A percentile compares a stretch with the other conserved stretches of the same genome.
phyloP scores from a whole-genome alignment of 2,329 filamentous ascomycete species.

The Clarireedia sp. region DNA sequence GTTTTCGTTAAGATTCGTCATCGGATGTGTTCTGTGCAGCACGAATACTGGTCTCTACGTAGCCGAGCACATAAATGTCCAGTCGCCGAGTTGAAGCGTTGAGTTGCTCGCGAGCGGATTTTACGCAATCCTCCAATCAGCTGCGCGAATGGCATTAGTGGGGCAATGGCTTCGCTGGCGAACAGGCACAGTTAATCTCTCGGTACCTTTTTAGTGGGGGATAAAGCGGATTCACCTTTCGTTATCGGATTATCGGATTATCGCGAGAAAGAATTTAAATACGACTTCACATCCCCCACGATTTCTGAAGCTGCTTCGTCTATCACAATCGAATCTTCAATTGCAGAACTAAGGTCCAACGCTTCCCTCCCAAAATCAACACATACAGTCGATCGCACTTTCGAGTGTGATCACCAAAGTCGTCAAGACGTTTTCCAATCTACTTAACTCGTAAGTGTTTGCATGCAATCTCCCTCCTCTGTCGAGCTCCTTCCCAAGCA shows the following conservation, averaged over 20 bases:
- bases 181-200: not conserved
- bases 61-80: too few species aligned
- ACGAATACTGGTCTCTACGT: too few species aligned
- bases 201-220: conserved; percentile 2
- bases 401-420: conserved; percentile 35
- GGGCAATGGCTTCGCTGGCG: not conserved
- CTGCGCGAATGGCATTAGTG: not conserved
- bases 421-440: conserved; percentile 98
- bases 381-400: conserved; percentile 23
- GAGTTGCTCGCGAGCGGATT: too few species aligned
- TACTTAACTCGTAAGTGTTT: conserved; percentile 80
- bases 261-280: not conserved
- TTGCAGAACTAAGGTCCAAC: not conserved
- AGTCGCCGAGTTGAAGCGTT: too few species aligned
- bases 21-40: too few species aligned
- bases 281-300: not conserved
- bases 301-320: conserved; percentile 1
- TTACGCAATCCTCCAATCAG: not conserved
- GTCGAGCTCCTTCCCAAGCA: not conserved
- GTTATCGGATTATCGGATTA: not conserved
- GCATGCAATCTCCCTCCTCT: not conserved
- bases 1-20: not conserved
- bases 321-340: conserved; percentile 5
- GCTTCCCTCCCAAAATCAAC: conserved; percentile 8
- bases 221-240: not conserved